A percentile compares a stretch with the other conserved stretches of the same genome.
Conservation (phyloP, 768 basidiomycete genomes). For the Kwoniella dejecticola region DNA sequence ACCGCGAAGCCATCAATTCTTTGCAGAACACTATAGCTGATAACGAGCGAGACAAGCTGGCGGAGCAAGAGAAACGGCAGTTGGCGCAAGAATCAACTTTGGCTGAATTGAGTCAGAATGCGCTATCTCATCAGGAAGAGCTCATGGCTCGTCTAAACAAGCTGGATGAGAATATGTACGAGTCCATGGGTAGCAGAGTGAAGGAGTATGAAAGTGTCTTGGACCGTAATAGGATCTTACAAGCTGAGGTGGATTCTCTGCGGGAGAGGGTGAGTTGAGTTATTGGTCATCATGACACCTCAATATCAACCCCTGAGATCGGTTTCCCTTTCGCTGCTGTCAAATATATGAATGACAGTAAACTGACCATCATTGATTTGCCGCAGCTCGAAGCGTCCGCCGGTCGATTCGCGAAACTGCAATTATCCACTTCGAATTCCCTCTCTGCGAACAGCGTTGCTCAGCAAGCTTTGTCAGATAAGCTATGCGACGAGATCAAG, state of each 20-base stretch:
- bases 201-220: conserved; percentile 24
- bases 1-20: neutral
- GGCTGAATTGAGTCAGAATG: conserved; percentile 5
- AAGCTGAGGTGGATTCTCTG: conserved; percentile 15
- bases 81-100: neutral
- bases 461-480: neutral
- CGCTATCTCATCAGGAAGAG: conserved; percentile 11
- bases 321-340: neutral
- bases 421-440: conserved; percentile 1
- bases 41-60: neutral
- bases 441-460: neutral
- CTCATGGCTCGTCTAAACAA: conserved; percentile 9
- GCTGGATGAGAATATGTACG: conserved; percentile 23
- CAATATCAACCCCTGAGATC: no score
- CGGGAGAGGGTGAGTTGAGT: conserved; percentile 13
- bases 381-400: conserved; percentile 8
- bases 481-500: neutral
- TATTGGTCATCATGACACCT: neutral
- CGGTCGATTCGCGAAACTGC: conserved; percentile 14
- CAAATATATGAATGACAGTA: no score
- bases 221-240: conserved; percentile 19
- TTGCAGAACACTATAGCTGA: neutral
- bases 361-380: neutral
- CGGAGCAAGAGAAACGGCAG: neutral
- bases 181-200: conserved; percentile 21